phyloP scores from a whole-genome alignment of 139 green algal genomes.

The Auxenochlorella pyrenoidosa region DNA sequence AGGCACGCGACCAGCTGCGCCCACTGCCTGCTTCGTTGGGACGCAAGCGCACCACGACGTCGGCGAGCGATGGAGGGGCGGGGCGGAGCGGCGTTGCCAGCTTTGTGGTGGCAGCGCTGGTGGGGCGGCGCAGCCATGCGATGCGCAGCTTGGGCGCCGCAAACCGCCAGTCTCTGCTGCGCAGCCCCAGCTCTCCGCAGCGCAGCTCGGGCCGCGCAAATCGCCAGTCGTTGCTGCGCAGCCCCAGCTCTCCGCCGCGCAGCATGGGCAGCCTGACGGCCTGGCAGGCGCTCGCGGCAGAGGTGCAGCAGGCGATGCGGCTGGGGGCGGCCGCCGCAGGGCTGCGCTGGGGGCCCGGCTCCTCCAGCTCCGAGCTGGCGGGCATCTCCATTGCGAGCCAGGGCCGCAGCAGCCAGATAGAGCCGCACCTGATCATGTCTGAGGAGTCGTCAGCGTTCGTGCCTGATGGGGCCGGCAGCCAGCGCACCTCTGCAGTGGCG shows the following conservation, averaged over 20 bases:
- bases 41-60: background rate
- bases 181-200: background rate
- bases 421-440: background rate
- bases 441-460: background rate
- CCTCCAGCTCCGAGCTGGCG: background rate
- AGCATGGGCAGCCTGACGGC: conserved; percentile 32
- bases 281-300: conserved; percentile 36
- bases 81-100: background rate
- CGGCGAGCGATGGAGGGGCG: background rate
- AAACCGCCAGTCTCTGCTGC: background rate
- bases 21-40: background rate
- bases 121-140: too few relatives aligned
- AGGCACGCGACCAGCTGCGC: background rate
- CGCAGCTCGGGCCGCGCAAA: background rate
- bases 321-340: background rate
- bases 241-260: background rate
- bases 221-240: background rate
- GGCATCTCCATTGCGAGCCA: background rate
- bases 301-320: conserved; percentile 16
- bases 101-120: background rate
- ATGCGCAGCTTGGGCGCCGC: too few relatives aligned
- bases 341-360: background rate
- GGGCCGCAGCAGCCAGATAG: background rate
- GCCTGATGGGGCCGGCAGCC: background rate
- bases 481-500: too few relatives aligned